These are phyloP conservation scores for Bombardia bombarda DNA, from an alignment of 495 filamentous ascomycete species.

Conservation along the genomic window DNA sequence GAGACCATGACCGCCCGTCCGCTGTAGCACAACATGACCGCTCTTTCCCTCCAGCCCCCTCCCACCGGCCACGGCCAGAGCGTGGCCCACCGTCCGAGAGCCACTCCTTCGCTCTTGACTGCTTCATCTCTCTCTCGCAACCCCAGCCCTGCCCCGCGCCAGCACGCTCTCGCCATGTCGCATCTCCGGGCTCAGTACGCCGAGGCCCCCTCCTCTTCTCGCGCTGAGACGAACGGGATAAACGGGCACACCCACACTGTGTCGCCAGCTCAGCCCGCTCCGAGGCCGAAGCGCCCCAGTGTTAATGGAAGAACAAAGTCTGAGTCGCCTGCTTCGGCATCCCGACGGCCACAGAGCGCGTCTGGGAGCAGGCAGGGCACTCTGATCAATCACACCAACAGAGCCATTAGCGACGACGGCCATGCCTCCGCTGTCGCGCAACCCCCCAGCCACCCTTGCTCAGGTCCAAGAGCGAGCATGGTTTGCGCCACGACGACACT, in stretches of 20 bases:
- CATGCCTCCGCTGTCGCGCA: constrained; percentile 16
- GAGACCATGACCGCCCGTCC: constrained; percentile 12
- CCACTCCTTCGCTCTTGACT: constrained; percentile 6
- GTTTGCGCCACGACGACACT: constrained; percentile 41
- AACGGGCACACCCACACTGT: not conserved
- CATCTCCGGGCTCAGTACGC: constrained; percentile 14
- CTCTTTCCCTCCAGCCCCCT: constrained; percentile 16
- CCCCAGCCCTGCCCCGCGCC: constrained; percentile 9
- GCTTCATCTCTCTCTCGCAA: constrained; percentile 11
- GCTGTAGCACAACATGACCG: constrained; percentile 21
- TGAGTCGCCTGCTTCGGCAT: constrained; percentile 5
- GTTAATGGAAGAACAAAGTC: constrained; percentile 8
- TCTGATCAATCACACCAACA: constrained; percentile 1
- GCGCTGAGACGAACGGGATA: constrained; percentile 1
- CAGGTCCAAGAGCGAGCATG: constrained; percentile 67
- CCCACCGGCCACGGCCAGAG: constrained; percentile 11
- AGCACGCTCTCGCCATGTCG: constrained; percentile 13
- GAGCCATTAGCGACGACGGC: constrained; percentile 12
- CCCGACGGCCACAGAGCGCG: constrained; percentile 25
- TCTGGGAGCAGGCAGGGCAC: constrained; percentile 17
- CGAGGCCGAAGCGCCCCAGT: not conserved
- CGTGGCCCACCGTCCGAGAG: constrained; percentile 7
- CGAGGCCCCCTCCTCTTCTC: constrained; percentile 4
- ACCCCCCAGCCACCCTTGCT: constrained; percentile 49
- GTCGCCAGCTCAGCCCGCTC: constrained; percentile 1